Conservation (phyloP, 2,329 filamentous ascomycete genomes). For the Aspergillus novoparasiticus region DNA sequence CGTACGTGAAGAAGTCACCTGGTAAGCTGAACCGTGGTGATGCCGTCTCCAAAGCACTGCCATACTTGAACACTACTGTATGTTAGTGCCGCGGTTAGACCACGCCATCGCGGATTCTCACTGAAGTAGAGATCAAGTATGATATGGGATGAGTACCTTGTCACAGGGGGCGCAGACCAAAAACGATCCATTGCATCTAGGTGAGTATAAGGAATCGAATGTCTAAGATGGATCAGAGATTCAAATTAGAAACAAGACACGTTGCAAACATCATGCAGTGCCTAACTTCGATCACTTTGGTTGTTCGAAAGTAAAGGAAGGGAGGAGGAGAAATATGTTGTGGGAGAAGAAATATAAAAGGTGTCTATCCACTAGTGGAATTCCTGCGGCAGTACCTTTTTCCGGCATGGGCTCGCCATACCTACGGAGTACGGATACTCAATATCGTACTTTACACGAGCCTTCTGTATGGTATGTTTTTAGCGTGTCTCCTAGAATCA, state of each 20-base stretch:
- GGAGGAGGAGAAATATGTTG: neutral
- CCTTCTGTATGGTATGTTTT: no score
- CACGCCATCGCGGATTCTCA: slow-evolving; percentile 41
- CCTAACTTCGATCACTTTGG: neutral
- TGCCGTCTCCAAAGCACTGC: slow-evolving; percentile 70
- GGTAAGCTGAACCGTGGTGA: slow-evolving; percentile 72
- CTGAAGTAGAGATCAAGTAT: slow-evolving; percentile 74
- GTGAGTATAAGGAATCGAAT: slow-evolving; percentile 2
- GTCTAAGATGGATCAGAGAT: neutral
- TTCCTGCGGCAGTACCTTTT: neutral
- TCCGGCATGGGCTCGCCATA: neutral
- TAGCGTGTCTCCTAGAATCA: no score
- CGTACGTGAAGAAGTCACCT: slow-evolving; percentile 79
- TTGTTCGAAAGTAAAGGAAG: slow-evolving; percentile 3
- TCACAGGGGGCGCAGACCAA: slow-evolving; percentile 67
- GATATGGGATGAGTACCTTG: slow-evolving; percentile 54
- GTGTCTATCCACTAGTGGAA: slow-evolving; percentile 16
- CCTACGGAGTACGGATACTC: no score
- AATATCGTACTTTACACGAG: no score
- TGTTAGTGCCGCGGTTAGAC: slow-evolving; percentile 34
- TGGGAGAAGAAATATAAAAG: slow-evolving; percentile 19
- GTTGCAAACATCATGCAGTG: slow-evolving; percentile 7
- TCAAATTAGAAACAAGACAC: neutral
- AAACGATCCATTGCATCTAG: slow-evolving; percentile 58
- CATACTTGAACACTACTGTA: slow-evolving; percentile 70